Base-by-base conservation (phyloP, 805 yeast species). In the Priceomyces fermenticarens region DNA sequence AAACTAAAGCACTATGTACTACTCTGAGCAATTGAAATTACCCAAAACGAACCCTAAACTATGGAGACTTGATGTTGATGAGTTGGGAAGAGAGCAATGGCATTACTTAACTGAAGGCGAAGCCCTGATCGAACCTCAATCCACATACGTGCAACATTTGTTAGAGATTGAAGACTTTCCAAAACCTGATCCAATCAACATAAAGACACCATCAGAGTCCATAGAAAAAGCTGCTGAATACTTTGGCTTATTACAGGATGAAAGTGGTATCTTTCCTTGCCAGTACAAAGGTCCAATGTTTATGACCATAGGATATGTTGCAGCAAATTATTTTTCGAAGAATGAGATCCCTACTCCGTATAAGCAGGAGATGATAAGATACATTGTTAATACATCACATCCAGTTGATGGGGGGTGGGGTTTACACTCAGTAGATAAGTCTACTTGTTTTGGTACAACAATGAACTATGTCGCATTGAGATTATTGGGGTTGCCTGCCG, bases 321-420 rank as follows among this genome's bases (percentile, higher is more conserved):
- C 77, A 0, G 80, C 87, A 1, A 74, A 77, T 47, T 87, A 89
- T 61, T 81, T 81, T 57, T 76, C 90, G 10, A 76, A 78, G 29
- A 73, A 80, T 0, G 77, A 77, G 9, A 85, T 93, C 29, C 83
- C 90, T 0, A 81, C 80, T 25, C 82, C 77, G 30, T 78, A 75
- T 52, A 70, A 70, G 47, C 63, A 65, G 10, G 99, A 93, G 62
- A 63, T 93, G 55, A 79, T 85, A 20, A 73, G 99, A 44, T 93
- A 90, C 57, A 64, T 93, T 12, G 87, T 88, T n/a, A 93, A 93
- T 58, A 77, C 88, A 0, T 83, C 97, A 0, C 97, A 93, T 58
- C 97, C 97, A 0, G 96, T 90, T 0, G 99, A 93, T 62, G 99
- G 99, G n/a, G 99, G 99, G 2, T 93, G 99, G 99, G 99, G 99